phyloP scores from a whole-genome alignment of 345 rosid species.

The Syzygium oleosum region DNA sequence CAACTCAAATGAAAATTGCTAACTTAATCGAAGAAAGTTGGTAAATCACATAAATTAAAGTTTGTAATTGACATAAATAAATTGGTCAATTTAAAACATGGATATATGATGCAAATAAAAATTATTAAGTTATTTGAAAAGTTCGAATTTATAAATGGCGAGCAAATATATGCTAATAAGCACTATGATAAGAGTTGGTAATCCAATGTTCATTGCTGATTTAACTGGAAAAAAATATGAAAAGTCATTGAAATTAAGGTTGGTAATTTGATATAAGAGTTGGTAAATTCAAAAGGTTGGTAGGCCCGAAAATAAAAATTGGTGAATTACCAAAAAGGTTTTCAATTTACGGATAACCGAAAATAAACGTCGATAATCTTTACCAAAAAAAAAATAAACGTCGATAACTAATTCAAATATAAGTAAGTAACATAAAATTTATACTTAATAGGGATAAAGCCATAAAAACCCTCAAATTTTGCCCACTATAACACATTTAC shows the following conservation, averaged over 20 bases:
- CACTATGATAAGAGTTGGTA: not conserved
- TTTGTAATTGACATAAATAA: not conserved
- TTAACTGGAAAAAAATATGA: not conserved
- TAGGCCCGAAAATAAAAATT: fast-evolving
- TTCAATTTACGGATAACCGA: not conserved
- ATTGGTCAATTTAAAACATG: not conserved
- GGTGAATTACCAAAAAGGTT: not conserved
- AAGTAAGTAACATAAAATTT: not conserved
- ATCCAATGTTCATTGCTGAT: not conserved
- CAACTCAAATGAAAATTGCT: not conserved
- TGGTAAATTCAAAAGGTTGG: not conserved
- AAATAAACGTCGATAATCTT: not conserved
- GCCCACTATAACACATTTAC: too few species aligned
- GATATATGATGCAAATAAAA: not conserved
- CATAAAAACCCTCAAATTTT: too few species aligned
- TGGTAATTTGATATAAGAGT: too few species aligned
- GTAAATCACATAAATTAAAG: not conserved
- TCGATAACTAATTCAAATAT: not conserved
- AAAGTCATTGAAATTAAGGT: not conserved
- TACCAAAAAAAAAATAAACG: not conserved
- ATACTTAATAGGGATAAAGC: not conserved
- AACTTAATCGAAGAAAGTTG: not conserved
- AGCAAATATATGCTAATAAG: not conserved
- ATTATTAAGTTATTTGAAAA: not conserved
- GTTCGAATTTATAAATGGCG: not conserved